Evolutionary conservation across 176 grass and related monocot species (phyloP).

Genomic region (Ampelocalamus luodianensis): DNA sequence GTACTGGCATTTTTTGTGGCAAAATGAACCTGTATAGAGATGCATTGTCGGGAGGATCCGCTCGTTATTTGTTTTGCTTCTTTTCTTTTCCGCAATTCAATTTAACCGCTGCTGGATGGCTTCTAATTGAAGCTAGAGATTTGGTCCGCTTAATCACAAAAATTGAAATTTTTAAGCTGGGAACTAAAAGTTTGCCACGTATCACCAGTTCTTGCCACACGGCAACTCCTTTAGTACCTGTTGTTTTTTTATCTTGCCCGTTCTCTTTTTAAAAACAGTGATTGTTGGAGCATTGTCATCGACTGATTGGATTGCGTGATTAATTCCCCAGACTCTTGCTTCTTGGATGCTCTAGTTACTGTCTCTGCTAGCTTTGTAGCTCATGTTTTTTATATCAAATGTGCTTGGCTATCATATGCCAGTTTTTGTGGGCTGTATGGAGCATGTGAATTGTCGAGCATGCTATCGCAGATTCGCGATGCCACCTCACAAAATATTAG

Average conservation of each 20-base stretch:
- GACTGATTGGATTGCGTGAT: not conserved
- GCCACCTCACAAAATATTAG: not conserved
- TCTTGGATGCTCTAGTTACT: not conserved
- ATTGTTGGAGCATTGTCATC: not conserved
- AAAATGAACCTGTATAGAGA: conserved; percentile 67
- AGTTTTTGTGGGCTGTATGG: not conserved
- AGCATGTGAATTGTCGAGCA: not conserved
- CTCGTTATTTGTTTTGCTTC: conserved; percentile 39
- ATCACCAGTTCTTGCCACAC: not conserved
- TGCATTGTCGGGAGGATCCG: conserved; percentile 49
- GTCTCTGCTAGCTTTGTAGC: not conserved
- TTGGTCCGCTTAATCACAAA: conserved; percentile 26
- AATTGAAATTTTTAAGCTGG: conserved; percentile 4
- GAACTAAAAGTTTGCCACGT: not conserved
- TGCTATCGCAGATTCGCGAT: not conserved
- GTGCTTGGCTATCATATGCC: not conserved
- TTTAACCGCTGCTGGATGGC: conserved; percentile 41
- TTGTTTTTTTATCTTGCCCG: not conserved
- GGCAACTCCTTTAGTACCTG: not conserved
- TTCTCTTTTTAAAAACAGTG: not conserved
- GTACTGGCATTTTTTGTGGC: conserved; percentile 45
- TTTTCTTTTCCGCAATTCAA: conserved; percentile 37
- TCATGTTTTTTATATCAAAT: not conserved
- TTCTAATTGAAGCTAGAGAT: conserved; percentile 45
- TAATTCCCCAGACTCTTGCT: not conserved